Evolutionary conservation across 2,329 filamentous ascomycete species (phyloP).

Genomic region (Ophiognomonia clavigignenti-juglandacearum): DNA sequence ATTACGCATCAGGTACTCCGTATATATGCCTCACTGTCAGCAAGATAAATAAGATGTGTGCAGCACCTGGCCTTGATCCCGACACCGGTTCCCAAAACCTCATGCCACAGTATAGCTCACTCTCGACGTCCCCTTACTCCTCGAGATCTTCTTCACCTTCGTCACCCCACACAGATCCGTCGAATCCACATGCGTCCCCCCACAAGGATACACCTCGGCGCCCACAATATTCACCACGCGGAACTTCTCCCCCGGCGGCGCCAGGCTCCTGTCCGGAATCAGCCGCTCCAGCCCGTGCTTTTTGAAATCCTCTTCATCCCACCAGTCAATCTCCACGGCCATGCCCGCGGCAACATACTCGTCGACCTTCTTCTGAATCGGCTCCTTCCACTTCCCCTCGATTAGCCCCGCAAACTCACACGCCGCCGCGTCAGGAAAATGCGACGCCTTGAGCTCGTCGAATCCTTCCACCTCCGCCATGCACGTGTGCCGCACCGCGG

Average conservation of each 20-base stretch:
- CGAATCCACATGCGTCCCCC: conserved; percentile 65
- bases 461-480: conserved; percentile 47
- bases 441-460: conserved; percentile 66
- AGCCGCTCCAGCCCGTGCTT: conserved; percentile 49
- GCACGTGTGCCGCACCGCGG: conserved; percentile 58
- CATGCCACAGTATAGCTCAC: conserved; percentile 39
- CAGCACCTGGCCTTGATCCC: no score
- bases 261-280: conserved; percentile 43
- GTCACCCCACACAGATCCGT: conserved; percentile 56
- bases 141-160: conserved; percentile 61
- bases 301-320: conserved; percentile 53
- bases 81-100: not conserved
- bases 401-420: conserved; percentile 67
- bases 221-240: conserved; percentile 66
- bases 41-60: no score
- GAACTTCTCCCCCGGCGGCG: conserved; percentile 49
- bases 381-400: conserved; percentile 54
- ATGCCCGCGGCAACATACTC: conserved; percentile 50
- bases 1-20: no score
- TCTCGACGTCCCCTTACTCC: conserved; percentile 58
- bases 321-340: conserved; percentile 48
- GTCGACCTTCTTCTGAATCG: conserved; percentile 58
- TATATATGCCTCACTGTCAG: no score
- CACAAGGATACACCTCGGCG: conserved; percentile 67
- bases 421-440: conserved; percentile 62